Base-by-base conservation (phyloP, 495 filamentous ascomycete species). In the Aspergillus coremiiformis region DNA sequence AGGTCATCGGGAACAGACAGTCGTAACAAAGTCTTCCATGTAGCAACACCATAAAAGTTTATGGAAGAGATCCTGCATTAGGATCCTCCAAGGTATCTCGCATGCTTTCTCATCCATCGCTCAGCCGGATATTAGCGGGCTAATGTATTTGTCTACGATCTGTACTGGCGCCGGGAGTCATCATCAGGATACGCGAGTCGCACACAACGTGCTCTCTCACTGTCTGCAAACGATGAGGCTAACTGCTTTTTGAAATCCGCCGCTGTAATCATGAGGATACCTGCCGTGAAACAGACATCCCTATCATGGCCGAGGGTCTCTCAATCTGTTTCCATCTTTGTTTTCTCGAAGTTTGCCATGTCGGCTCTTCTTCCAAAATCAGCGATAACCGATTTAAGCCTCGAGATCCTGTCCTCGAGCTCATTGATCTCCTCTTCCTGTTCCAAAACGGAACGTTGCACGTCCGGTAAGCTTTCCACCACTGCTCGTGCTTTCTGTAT, bases 391-490 rank as follows among this genome's bases (percentile, higher is more conserved):
- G 73, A 74, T 26, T 75, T 75, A 69, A 90, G 78, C 50, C 70
- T 73, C 50, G 66, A 65, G 53, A 87, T 79, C 51, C 77, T 72
- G 49, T 78, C 84, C 70, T 91, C 84, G 39, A 96, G 75, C 60
- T 85, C 83, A 41, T 55, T 56, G 41, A 96, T 90, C 75, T 96
- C 91, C 35, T 68, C 77, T 55, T 89, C 79, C 71, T 96, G 90
- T 61, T 96, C 89, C 42, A 78, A 71, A 1, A 89, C 69, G n/a
- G 72, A 78, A 46, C 88, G 77, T 11, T 82, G 71, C 42, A 93
- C 75, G 69, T 94, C 90, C 11, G 87, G 86, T 55, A 96, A 70
- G 47, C 69, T 70, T 51, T 80, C 75, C 11, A 96, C 75, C 33
- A 84, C 81, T 8, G 57, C 70, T 15, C 86, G 76, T 44, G 91